Conservation (phyloP, 73 alveolate genomes). For the Paramecium octaurelia region DNA sequence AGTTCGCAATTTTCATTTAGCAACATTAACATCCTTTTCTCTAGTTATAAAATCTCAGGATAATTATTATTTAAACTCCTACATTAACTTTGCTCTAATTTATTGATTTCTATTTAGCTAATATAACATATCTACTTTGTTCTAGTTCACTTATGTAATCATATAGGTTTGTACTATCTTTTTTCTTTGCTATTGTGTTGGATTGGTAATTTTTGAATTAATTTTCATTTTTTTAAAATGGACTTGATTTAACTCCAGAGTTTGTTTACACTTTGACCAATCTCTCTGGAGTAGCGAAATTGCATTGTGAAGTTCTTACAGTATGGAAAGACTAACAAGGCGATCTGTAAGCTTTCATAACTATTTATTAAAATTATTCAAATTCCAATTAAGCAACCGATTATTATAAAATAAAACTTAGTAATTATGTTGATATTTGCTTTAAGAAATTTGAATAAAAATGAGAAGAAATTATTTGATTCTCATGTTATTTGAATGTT, state of each 20-base stretch:
- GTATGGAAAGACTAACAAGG: slow-evolving; percentile 7
- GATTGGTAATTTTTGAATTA: not conserved
- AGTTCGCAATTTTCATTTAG: not conserved
- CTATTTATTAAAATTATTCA: not conserved
- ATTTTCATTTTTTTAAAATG: not conserved
- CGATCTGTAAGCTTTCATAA: not conserved
- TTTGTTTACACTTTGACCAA: not conserved
- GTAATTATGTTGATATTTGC: not conserved
- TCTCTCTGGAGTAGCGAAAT: not conserved
- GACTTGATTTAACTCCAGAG: not conserved
- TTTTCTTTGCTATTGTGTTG: not conserved
- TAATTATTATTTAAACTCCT: not conserved
- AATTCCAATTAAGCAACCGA: not conserved
- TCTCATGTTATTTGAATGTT: not conserved
- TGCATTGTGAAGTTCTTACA: not conserved
- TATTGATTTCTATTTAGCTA: not conserved
- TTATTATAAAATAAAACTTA: not conserved
- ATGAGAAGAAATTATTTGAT: not conserved
- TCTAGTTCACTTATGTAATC: not conserved
- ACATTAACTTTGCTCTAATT: not conserved
- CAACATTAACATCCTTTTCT: not conserved
- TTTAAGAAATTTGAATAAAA: not conserved
- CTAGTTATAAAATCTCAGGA: not conserved
- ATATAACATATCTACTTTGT: not conserved
- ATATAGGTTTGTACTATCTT: not conserved